These are phyloP conservation scores for Backusella luteola DNA, from an alignment of 192 early-diverging fungal species.

Conservation along the genomic window DNA sequence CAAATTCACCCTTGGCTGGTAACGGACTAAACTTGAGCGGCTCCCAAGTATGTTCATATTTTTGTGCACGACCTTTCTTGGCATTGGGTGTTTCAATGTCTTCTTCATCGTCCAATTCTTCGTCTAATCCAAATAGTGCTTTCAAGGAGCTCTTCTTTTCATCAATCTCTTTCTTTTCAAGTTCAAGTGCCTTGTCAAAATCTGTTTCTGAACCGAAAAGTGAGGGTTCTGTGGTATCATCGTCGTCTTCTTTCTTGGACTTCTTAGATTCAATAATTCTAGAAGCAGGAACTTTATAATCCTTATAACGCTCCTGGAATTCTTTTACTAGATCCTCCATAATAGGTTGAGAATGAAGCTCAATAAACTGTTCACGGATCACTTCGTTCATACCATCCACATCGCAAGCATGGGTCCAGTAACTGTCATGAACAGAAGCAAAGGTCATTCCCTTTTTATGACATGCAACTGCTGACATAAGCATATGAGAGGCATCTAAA, in stretches of 20 bases:
- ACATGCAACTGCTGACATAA: constrained; percentile 88
- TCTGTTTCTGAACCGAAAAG: constrained; percentile 10
- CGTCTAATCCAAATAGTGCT: constrained; percentile 40
- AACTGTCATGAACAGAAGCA: constrained; percentile 97
- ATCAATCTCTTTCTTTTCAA: constrained; percentile 14
- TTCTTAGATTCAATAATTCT: constrained; percentile 16
- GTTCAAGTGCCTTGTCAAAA: constrained; percentile 1
- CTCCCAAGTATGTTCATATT: constrained; percentile 44
- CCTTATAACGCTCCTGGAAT: constrained; percentile 76
- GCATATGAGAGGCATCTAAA: constrained; percentile 96
- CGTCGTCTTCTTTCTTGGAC: constrained; percentile 18
- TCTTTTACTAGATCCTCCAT: constrained; percentile 82
- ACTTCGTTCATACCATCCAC: constrained; percentile 83
- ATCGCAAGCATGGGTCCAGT: constrained; percentile 96
- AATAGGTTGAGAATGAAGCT: constrained; percentile 78
- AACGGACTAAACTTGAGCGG: constrained; percentile 70
- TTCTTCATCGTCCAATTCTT: constrained; percentile 42
- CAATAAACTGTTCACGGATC: constrained; percentile 88
- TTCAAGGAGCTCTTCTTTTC: constrained; percentile 15
- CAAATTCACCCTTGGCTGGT: constrained; percentile 82
- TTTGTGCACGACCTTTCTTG: constrained; percentile 25
- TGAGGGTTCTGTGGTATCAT: neutral
- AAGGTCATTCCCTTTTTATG: constrained; percentile 76
- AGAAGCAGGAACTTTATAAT: constrained; percentile 63
- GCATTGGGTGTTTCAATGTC: constrained; percentile 32